Conservation (phyloP, 139 green algal genomes). For the Chlamydomonas incerta region DNA sequence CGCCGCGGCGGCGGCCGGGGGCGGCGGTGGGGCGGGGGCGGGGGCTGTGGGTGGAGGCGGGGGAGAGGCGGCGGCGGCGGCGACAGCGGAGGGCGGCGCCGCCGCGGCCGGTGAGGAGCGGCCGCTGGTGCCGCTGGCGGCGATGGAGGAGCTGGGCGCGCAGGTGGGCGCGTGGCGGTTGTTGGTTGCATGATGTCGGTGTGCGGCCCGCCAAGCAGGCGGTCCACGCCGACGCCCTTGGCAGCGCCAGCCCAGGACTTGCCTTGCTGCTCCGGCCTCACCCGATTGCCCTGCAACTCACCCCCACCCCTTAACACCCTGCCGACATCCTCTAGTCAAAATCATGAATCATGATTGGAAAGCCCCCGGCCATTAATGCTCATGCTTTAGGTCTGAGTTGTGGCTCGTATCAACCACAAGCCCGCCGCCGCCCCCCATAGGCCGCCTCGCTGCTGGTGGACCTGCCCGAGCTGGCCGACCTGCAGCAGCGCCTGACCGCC, state of each 20-base stretch:
- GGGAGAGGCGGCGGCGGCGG: neutral
- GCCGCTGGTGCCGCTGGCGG: constrained; percentile 6
- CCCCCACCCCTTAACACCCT: too few relatives aligned
- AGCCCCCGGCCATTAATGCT: too few relatives aligned
- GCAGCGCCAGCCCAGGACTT: too few relatives aligned
- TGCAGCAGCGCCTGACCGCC: constrained; percentile 52
- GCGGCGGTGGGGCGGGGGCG: neutral
- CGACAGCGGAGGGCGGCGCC: neutral
- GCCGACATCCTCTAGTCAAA: too few relatives aligned
- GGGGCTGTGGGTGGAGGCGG: neutral
- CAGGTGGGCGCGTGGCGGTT: neutral
- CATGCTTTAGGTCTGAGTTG: too few relatives aligned
- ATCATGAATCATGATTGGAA: too few relatives aligned
- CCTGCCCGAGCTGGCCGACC: constrained; percentile 57
- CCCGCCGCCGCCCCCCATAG: neutral
- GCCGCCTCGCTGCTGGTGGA: constrained; percentile 45
- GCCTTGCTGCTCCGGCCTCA: too few relatives aligned
- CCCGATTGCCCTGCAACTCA: too few relatives aligned
- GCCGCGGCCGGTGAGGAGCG: neutral
- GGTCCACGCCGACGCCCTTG: too few relatives aligned
- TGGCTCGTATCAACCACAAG: too few relatives aligned
- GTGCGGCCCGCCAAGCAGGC: neutral
- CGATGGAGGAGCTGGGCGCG: constrained; percentile 32
- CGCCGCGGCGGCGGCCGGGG: neutral
- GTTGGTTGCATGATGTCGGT: too few relatives aligned